Evolutionary conservation across 352 stramenopile species (phyloP).

Genomic region (Pythium myriotylum): DNA sequence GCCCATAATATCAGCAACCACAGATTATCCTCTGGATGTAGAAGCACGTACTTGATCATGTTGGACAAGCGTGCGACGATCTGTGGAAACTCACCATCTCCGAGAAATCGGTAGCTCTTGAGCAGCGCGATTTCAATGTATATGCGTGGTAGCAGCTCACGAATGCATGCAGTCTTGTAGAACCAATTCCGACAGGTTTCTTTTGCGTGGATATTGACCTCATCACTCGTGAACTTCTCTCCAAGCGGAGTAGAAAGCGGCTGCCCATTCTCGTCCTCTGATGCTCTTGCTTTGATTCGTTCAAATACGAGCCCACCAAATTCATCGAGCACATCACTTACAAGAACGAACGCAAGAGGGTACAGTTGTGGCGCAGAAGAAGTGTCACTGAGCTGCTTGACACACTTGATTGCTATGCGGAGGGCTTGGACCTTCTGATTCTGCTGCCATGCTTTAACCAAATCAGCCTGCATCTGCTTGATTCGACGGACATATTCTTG

Average conservation of each 20-base stretch:
- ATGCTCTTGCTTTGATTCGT: conserved; percentile 72
- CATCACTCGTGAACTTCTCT: conserved; percentile 71
- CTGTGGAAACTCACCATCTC: conserved; percentile 85
- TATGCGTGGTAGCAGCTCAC: conserved; percentile 90
- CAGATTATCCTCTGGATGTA: conserved; percentile 21
- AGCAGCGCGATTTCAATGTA: conserved; percentile 90
- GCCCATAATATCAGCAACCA: conserved; percentile 9
- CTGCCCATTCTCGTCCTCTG: conserved; percentile 58
- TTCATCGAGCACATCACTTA: conserved; percentile 85
- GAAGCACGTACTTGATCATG: conserved; percentile 79
- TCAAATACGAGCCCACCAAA: conserved; percentile 89
- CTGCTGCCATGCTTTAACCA: conserved; percentile 74
- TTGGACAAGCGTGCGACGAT: conserved; percentile 83
- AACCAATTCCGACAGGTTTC: conserved; percentile 95
- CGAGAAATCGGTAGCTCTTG: conserved; percentile 89
- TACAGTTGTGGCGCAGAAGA: conserved; percentile 82
- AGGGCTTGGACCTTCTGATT: conserved; percentile 89
- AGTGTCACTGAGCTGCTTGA: conserved; percentile 88
- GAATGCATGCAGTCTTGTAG: conserved; percentile 94
- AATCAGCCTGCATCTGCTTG: conserved; percentile 70
- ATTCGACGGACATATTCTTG: conserved; percentile 83
- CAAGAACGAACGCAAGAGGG: conserved; percentile 87
- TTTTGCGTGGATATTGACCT: conserved; percentile 87
- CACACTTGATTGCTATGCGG: conserved; percentile 90
- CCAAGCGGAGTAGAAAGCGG: conserved; percentile 53